Evolutionary conservation across 768 basidiomycete species (phyloP).

Genomic region (Cantharellus anzutake): DNA sequence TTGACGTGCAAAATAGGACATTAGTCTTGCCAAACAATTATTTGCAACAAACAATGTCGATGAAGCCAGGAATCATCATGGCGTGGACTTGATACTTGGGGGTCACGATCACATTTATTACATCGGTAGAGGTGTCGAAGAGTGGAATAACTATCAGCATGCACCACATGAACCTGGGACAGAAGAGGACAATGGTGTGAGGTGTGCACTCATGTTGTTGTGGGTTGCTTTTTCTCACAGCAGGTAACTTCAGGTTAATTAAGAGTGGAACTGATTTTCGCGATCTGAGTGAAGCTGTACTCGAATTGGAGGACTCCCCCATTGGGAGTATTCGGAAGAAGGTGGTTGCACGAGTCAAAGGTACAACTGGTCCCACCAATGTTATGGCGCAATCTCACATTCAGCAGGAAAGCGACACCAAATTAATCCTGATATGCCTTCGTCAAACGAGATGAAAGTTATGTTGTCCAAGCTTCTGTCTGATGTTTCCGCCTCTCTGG

Average conservation of each 20-base stretch:
- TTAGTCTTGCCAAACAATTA: slow-evolving; percentile 46
- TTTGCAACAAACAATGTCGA: slow-evolving; percentile 41
- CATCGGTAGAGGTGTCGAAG: slow-evolving; percentile 37
- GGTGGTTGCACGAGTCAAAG: slow-evolving; percentile 41
- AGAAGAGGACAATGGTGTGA: slow-evolving; percentile 49
- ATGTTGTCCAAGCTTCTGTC: slow-evolving; percentile 32
- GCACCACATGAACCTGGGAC: slow-evolving; percentile 36
- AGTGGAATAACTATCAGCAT: slow-evolving; percentile 49
- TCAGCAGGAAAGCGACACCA: slow-evolving; percentile 42
- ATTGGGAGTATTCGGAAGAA: slow-evolving; percentile 43
- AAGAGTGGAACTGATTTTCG: slow-evolving; percentile 87
- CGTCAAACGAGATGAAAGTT: slow-evolving; percentile 29
- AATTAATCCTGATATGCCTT: slow-evolving; percentile 37
- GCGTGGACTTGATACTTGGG: slow-evolving; percentile 67
- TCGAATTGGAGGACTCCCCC: slow-evolving; percentile 43
- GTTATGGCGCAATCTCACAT: neutral
- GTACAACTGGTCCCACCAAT: slow-evolving; percentile 19
- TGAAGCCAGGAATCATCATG: slow-evolving; percentile 35
- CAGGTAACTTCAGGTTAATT: slow-evolving; percentile 18
- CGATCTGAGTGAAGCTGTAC: slow-evolving; percentile 55
- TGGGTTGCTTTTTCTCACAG: slow-evolving; percentile 20
- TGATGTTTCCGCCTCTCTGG: slow-evolving; percentile 47
- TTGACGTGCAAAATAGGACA: slow-evolving; percentile 30
- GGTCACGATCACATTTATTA: slow-evolving; percentile 84
- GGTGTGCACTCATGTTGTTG: slow-evolving; percentile 13